Percentiles rank a stretch among this genome's conserved stretches.
Conservation (phyloP, 495 filamentous ascomycete species). For the Recurvomyces mirabilis region DNA sequence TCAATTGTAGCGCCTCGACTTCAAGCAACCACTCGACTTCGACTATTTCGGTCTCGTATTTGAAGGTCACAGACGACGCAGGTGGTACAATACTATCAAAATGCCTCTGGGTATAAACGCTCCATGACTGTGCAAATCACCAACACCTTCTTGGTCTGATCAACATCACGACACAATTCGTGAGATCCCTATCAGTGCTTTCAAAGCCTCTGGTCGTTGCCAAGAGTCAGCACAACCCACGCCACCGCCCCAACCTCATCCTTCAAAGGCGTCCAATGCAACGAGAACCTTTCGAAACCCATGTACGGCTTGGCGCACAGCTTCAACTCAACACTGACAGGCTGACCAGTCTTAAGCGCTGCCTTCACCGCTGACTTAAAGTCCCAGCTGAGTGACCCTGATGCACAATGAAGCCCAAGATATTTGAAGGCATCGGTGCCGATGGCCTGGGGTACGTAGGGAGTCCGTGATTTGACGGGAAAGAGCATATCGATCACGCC, state of each 20-base stretch:
- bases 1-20: no score
- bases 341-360: constrained; percentile 32
- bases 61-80: no score
- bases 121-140: no score
- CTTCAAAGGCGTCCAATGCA: constrained; percentile 46
- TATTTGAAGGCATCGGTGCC: constrained; percentile 42
- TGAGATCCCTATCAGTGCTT: no score
- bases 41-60: no score
- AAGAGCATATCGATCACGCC: constrained; percentile 33
- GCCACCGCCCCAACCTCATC: constrained; percentile 36
- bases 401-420: constrained; percentile 32
- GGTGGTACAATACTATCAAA: no score
- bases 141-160: no score
- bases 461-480: constrained; percentile 29
- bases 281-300: constrained; percentile 36
- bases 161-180: no score
- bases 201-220: constrained; percentile 8
- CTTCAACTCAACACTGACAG: constrained; percentile 34
- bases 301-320: constrained; percentile 27
- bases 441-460: constrained; percentile 25
- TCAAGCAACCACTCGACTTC: no score
- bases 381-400: constrained; percentile 26
- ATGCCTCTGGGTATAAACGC: no score
- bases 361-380: constrained; percentile 33
- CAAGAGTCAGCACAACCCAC: constrained; percentile 37